phyloP scores from a whole-genome alignment of 768 basidiomycete genomes.

The Lepiota brunneoincarnata region DNA sequence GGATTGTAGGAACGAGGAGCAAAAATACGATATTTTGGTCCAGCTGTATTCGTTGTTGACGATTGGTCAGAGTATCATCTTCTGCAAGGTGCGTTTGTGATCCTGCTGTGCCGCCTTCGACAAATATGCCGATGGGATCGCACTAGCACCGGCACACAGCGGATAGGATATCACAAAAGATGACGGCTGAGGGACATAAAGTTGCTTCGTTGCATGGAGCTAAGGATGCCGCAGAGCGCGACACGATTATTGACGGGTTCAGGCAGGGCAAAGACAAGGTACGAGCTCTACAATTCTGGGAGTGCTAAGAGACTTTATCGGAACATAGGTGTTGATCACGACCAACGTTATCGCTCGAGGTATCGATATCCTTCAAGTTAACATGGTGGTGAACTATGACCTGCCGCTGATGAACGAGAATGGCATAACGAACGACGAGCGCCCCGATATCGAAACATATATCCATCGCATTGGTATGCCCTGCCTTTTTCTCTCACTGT shows the following conservation, averaged over 20 bases:
- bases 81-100: neutral
- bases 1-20: slow-evolving; percentile 88
- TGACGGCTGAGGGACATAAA: slow-evolving; percentile 92
- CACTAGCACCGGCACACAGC: slow-evolving; percentile 84
- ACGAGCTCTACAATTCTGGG: neutral
- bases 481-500: neutral
- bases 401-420: slow-evolving; percentile 84
- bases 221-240: slow-evolving; percentile 87
- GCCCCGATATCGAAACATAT: slow-evolving; percentile 94
- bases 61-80: slow-evolving; percentile 98
- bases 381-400: slow-evolving; percentile 99
- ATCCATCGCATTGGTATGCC: slow-evolving; percentile 91
- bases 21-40: slow-evolving; percentile 95
- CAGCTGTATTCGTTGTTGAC: slow-evolving; percentile 87
- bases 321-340: slow-evolving; percentile 74
- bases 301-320: neutral
- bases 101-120: neutral
- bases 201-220: slow-evolving; percentile 95
- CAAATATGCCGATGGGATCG: neutral
- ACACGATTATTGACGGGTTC: slow-evolving; percentile 91
- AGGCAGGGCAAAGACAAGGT: slow-evolving; percentile 96
- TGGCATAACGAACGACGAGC: slow-evolving; percentile 45
- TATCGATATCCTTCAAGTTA: slow-evolving; percentile 98
- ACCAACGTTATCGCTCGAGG: slow-evolving; percentile 98
- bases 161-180: slow-evolving; percentile 86